Base-by-base conservation (phyloP, 2,329 filamentous ascomycete species). In the Talaromyces albobiverticillius region DNA sequence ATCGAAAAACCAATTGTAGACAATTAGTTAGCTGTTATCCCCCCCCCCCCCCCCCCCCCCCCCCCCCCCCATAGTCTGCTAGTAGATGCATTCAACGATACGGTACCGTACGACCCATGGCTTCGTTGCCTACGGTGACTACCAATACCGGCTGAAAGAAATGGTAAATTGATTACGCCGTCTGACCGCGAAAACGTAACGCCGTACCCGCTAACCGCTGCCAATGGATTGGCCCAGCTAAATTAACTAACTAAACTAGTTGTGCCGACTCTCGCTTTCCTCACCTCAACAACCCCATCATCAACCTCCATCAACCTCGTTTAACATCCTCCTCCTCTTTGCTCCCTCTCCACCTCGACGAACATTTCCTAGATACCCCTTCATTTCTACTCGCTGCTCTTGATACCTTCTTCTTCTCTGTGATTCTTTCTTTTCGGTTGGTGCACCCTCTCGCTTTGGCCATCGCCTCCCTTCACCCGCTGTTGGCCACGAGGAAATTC, bases 211-310 rank as follows among this genome's bases (percentile, higher is more conserved):
- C 36, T 40, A 20, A 20, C 20, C 36, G 18, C 5, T 5, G 26
- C 26, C 26, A 10, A 5, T 29, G 26, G 26, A 5, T 29, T 29
- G 26, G 26, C 26, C 41, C 49, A 51, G 41, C 50, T 52, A 46
- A 51, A 38, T 40, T 42, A 20, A 38, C 29, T 10, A 14, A 20
- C 48, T 38, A 18, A 36, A 13, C 32, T 14, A 38, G 36, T 40
- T 20, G 20, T 40, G 10, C 49, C 41, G 41, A 52, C 32, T 40
- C 31, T 52, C 49, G 49, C 49, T 45, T 45, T 52, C 41, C 31
- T 38, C 38, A 43, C 41, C 38, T 9, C 36, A 31, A 40, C 48
- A 51, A 34, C 41, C 41, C n/a, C 41, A 36, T 43, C n/a, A n/a
- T n/a, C n/a, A n/a, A n/a, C 50, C 32, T 42, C 38, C 22, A 29